These are phyloP conservation scores for Trichophyton schoenleinii DNA, from an alignment of 2,329 filamentous ascomycete species.

Conservation along the genomic window DNA sequence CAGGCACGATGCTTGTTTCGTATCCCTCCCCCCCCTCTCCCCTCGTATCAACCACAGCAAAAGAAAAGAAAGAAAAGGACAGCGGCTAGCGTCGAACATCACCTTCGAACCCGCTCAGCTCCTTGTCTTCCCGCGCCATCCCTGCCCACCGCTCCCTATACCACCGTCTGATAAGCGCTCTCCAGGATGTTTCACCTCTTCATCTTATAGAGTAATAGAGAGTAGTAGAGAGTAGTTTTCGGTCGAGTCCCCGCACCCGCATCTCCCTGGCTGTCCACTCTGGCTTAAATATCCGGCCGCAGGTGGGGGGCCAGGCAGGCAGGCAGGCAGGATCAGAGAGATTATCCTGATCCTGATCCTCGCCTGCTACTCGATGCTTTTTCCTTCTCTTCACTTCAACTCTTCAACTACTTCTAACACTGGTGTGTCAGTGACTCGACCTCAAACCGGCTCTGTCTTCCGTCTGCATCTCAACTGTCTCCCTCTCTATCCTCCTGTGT, in stretches of 20 bases:
- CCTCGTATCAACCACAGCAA: not conserved
- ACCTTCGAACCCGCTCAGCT: not conserved
- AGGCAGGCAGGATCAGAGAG: not conserved
- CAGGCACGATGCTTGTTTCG: not conserved
- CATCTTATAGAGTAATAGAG: no score
- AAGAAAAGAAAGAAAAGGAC: not conserved
- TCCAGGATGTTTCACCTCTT: not conserved
- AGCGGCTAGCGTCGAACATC: not conserved
- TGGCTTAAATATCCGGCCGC: not conserved
- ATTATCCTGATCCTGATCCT: not conserved
- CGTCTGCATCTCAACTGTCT: no score
- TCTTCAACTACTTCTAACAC: not conserved
- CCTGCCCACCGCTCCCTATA: not conserved
- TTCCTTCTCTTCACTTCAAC: not conserved
- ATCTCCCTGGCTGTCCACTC: not conserved
- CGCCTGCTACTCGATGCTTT: not conserved
- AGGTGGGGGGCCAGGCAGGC: not conserved
- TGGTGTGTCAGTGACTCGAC: no score
- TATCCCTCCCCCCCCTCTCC: not conserved
- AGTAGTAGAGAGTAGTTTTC: no score
- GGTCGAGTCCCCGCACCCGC: no score
- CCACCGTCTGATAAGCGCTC: not conserved
- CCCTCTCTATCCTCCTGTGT: no score
- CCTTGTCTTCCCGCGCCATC: conserved; percentile 4
- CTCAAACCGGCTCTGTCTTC: no score